Conservation (phyloP, 202 grass and related monocot genomes). For the Panicum virgatum region DNA sequence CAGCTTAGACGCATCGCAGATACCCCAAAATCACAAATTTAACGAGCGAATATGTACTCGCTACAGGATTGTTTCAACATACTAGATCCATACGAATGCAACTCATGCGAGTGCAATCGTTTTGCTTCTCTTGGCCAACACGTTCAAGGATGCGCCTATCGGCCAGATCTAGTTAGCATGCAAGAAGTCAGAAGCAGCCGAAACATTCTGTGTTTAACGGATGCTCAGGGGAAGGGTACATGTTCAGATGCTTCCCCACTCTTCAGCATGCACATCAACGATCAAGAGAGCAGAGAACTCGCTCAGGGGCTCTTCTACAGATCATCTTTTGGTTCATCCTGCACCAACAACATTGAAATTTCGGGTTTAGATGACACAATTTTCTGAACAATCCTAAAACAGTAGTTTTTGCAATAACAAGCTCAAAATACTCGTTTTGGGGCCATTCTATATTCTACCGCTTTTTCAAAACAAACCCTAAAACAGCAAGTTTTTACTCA, state of each 20-base stretch:
- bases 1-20: not conserved
- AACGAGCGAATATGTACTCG: not conserved
- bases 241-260: slow-evolving; percentile 18
- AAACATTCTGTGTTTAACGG: slow-evolving; percentile 17
- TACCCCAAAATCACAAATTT: not conserved
- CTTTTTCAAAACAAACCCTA: not conserved
- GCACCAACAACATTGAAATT: slow-evolving; percentile 33
- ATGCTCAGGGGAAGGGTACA: not conserved
- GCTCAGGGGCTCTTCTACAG: slow-evolving; percentile 13
- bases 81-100: not conserved
- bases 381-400: not conserved
- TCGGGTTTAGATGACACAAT: not conserved
- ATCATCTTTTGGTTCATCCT: slow-evolving; percentile 50
- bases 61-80: not conserved
- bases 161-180: not conserved
- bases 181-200: not conserved
- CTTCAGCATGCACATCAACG: slow-evolving; percentile 27
- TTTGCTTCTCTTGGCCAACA: not conserved
- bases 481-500: not conserved
- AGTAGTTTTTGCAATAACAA: not conserved
- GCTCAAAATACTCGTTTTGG: not conserved
- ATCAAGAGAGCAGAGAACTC: not conserved
- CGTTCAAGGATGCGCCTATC: not conserved
- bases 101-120: not conserved
- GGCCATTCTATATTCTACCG: not conserved